phyloP scores from a whole-genome alignment of 2,329 filamentous ascomycete species.

The Metarhizium robertsii region DNA sequence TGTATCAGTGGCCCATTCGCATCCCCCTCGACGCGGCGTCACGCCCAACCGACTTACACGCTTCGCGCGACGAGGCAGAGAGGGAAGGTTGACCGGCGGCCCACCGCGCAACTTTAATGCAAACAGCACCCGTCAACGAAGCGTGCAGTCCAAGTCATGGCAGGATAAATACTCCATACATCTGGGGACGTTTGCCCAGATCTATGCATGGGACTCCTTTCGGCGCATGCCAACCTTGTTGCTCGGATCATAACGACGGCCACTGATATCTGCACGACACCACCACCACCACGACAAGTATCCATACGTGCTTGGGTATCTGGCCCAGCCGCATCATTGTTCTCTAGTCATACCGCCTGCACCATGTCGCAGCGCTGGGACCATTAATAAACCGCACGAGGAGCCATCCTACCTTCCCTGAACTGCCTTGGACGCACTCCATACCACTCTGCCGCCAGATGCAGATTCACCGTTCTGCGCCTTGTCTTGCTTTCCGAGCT shows the following conservation, averaged over 20 bases:
- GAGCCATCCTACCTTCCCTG: not conserved
- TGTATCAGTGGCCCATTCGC: not conserved
- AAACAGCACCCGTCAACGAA: no score
- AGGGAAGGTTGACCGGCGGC: no score
- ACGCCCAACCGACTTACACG: conserved; percentile 8
- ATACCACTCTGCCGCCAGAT: no score
- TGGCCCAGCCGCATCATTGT: not conserved
- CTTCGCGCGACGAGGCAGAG: not conserved
- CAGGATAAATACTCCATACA: not conserved
- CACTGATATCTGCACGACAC: not conserved
- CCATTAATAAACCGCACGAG: not conserved
- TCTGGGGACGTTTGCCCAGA: not conserved
- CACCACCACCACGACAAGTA: not conserved
- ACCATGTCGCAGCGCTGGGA: not conserved
- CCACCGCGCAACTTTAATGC: no score
- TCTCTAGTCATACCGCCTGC: not conserved
- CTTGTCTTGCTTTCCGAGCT: not conserved
- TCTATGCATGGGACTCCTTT: not conserved
- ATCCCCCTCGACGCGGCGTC: not conserved
- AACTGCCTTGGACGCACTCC: not conserved
- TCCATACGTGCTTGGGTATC: not conserved
- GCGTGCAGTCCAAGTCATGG: not conserved
- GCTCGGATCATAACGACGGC: not conserved
- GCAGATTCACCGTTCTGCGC: conserved; percentile 1
- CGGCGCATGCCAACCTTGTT: not conserved